Base-by-base conservation (phyloP, 179 eudicot species). In the Beta lomatogona region DNA sequence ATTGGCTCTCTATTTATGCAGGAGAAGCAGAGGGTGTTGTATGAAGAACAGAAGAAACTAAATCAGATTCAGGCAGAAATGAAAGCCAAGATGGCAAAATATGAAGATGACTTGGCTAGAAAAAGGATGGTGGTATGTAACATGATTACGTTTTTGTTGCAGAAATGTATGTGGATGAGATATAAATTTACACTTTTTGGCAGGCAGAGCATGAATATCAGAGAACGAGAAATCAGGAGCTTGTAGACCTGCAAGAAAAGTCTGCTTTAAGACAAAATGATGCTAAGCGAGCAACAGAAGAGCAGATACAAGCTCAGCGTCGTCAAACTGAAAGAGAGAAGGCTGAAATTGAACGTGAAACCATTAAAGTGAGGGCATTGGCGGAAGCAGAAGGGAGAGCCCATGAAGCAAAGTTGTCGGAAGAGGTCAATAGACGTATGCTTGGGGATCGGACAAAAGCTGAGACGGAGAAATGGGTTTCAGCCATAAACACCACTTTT, bases 311-410 rank as follows among this genome's bases (percentile, higher is more conserved):
- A 88, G 93, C 91, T 9, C 94, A 89, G 68, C 93, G 92, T 60
- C 89, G 94, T 69, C 93, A 90, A 88, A 94, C 98, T 82, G 98
- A 94, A 81, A 89, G 89, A 81, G 93, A 93, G 83, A 94, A 89
- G 88, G 98, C 97, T 70, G 96, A 94, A 82, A 92, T 86, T 50
- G 92, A 92, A 82, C 91, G 94, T 76, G 96, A 94, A 85, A 94
- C 97, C 67, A 91, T 94, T 73, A 89, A 87, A 79, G 96, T 93
- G 71, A 89, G 84, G 80, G 94, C 94, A 53, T 83, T 90, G 88
- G 97, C 97, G n/a, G 97, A 93, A 81, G 98, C 98, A 50, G 92
- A 92, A 79, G 98, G 90, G 41, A 88, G 94, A 77, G 98, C 97
- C 80, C 98, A 90, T 85, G 96, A 93, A 86, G 90, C 93, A 45